Evolutionary conservation across 2,329 filamentous ascomycete species (phyloP), one percentile per base, ranked within the genome.

Genomic region (Epicoccum nigrum): DNA sequence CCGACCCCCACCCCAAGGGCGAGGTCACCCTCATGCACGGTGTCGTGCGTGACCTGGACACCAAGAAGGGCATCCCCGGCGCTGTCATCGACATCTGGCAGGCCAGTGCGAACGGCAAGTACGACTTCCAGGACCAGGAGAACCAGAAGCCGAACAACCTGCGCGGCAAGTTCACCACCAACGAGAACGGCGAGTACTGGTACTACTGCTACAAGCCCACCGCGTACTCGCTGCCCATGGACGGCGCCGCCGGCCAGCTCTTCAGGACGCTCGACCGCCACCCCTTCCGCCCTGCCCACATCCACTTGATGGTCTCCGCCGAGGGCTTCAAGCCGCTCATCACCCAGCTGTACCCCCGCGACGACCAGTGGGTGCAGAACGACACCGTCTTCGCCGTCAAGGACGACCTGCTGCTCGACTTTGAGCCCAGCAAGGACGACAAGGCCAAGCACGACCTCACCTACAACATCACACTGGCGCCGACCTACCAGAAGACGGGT

Each of bases 1-100:
- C 86, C 69, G 74, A 86, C 70, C 76, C 78, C 30, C 79, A 83
- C 48, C 58, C 62, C 2, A 76, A 83, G 41, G 87, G 86, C 39
- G 77, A 83, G 55, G 76, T 84, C 44, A 82, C 82, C 44, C 79
- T 81, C 61, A 88, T 91, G 84, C 86, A 90, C 78, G 88, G 88
- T 61, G 77, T 80, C 38, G 81, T 91, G 67, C 80, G 74, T 40
- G 85, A 89, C 66, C 77, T 86, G 60, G 77, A 83, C 57, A 88
- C 86, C 51, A 83, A 84, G 67, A 81, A 83, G 75, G 84, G 84
- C 55, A 86, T 91, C 64, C 81, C 80, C 46, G 78, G 80, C 64
- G 87, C 87, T 61, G 85, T 89, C 58, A 84, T 91, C 64, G 88
- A 91, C 69, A 87, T 90, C 77, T 91, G 88, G 88, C 86, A 91